A percentile compares a stretch with the other conserved stretches of the same genome.
Evolutionary conservation across 768 basidiomycete species (phyloP).

Genomic region (Naganishia vishniacii): DNA sequence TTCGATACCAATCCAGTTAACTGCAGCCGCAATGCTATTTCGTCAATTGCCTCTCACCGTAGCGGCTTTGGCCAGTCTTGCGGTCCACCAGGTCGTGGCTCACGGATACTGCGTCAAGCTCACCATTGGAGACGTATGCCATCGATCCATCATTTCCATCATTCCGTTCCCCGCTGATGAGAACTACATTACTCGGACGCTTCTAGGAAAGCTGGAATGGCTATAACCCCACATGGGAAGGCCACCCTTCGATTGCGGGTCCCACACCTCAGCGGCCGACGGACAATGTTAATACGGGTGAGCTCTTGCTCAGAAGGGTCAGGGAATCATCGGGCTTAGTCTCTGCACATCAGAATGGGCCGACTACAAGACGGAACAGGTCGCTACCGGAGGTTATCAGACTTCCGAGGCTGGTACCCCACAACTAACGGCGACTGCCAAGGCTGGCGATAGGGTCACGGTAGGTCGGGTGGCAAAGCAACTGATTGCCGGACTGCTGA

Average conservation of each 20-base stretch:
- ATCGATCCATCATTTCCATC: background rate
- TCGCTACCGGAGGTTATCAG: background rate
- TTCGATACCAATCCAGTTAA: no score
- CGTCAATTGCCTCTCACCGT: no score
- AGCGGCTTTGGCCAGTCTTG: background rate
- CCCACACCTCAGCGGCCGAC: background rate
- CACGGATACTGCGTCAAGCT: slow-evolving; percentile 7
- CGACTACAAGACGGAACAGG: slow-evolving; percentile 11
- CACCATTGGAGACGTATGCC: background rate
- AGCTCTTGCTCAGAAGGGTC: background rate
- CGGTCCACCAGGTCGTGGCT: background rate
- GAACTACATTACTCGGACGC: background rate
- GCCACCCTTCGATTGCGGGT: no score
- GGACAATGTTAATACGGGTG: slow-evolving; percentile 6
- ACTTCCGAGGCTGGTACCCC: background rate
- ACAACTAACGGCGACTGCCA: background rate
- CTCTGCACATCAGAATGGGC: slow-evolving; percentile 6
- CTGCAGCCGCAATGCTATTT: no score
- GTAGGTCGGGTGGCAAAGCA: background rate
- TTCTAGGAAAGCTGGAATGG: background rate
- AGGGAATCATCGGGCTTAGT: no score
- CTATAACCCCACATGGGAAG: background rate
- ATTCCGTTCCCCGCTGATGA: background rate
- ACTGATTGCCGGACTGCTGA: background rate
- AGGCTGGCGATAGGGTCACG: background rate